Percentiles rank a stretch among this genome's conserved stretches.
phyloP scores from a whole-genome alignment of 1,284 basidiomycete species.

The Volvariella volvacea region DNA sequence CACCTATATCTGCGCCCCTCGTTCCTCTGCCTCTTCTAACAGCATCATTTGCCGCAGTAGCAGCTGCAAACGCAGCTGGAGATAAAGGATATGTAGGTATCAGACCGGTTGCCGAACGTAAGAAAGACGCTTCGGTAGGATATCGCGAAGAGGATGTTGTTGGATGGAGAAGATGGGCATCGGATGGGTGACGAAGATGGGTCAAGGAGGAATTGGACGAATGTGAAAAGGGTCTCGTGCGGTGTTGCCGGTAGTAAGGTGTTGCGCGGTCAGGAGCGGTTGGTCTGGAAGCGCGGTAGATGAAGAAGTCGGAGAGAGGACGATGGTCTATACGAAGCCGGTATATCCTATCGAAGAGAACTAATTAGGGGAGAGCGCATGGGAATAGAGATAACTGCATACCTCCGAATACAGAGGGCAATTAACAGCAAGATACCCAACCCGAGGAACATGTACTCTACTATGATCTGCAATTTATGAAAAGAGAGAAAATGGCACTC shows the following conservation, averaged over 20 bases:
- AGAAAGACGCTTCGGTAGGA: not conserved
- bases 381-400: constrained; percentile 3
- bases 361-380: constrained; percentile 1
- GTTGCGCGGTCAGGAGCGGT: not conserved
- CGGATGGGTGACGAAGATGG: constrained; percentile 3
- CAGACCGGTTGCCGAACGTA: not conserved
- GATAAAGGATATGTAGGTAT: constrained; percentile 5
- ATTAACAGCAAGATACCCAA: constrained; percentile 16
- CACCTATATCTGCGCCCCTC: constrained; percentile 28
- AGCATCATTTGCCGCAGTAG: constrained; percentile 11
- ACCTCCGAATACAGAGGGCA: constrained; percentile 19
- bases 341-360: constrained; percentile 5
- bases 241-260: not conserved
- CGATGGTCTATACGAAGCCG: constrained; percentile 7
- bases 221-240: constrained; percentile 4
- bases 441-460: constrained; percentile 22
- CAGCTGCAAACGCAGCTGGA: constrained; percentile 8
- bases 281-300: constrained; percentile 1
- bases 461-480: constrained; percentile 20
- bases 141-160: not conserved
- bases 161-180: constrained; percentile 1
- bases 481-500: no score
- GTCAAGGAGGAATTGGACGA: constrained; percentile 8
- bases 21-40: constrained; percentile 8
- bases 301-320: constrained; percentile 2